A percentile compares a stretch with the other conserved stretches of the same genome.
phyloP scores from a whole-genome alignment of 306 rosid species.

The Hippophae tibetana region DNA sequence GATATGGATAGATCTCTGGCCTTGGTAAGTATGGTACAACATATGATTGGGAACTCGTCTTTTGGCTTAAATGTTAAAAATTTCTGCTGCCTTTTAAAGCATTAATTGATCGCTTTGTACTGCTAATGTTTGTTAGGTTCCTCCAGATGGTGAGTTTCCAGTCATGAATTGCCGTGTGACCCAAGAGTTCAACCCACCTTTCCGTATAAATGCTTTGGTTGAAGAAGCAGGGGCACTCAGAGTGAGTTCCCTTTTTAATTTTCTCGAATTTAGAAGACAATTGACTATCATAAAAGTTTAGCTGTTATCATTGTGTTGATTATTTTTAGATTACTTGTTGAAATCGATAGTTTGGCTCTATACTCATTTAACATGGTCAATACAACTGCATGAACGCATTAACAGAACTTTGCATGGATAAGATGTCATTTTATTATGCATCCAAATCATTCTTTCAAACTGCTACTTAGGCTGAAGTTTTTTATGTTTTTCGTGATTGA shows the following conservation, averaged over 20 bases:
- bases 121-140: slow-evolving; percentile 38
- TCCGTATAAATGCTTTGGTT: slow-evolving; percentile 59
- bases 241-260: slow-evolving; percentile 28
- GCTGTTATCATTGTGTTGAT: neutral
- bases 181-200: slow-evolving; percentile 80
- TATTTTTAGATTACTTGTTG: neutral
- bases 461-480: neutral
- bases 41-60: neutral
- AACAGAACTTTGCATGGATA: no score
- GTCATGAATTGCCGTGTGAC: slow-evolving; percentile 87
- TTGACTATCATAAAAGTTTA: neutral
- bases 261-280: no score
- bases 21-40: slow-evolving; percentile 40
- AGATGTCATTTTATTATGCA: no score
- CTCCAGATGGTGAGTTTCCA: slow-evolving; percentile 81
- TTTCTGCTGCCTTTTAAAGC: slow-evolving; percentile 13
- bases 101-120: slow-evolving; percentile 9
- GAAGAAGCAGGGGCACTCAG: slow-evolving; percentile 67
- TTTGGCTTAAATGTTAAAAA: neutral
- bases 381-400: neutral
- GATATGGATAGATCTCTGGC: slow-evolving; percentile 59
- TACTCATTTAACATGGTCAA: neutral
- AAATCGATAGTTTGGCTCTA: neutral
- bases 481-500: neutral
- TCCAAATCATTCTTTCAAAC: neutral